Base-by-base conservation (phyloP, 805 yeast genomes). In the Ogataea paradorogensis region DNA sequence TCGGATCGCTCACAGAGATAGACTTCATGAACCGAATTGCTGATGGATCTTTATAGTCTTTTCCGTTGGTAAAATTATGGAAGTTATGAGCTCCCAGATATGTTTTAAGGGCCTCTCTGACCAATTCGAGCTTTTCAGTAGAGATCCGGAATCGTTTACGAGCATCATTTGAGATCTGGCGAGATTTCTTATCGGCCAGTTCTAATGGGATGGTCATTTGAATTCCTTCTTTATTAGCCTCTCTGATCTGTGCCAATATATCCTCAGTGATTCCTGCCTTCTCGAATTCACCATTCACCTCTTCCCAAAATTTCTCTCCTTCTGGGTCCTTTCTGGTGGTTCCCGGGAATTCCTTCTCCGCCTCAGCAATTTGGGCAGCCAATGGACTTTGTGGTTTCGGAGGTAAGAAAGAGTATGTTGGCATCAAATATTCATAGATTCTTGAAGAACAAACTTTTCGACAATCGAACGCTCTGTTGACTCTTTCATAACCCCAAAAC, bases 391-490 rank as follows among this genome's bases (percentile, higher is more conserved):
- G 68, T 5, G 95, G 95, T 56, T 84, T 81, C n/a, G 99, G 97
- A 8, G 95, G 93, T 41, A 93, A 67, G 47, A 93, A 77, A 1
- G 95, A 78, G 61, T 88, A 90, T 0, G 95, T 86, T 29, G 99
- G 99, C 58, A 93, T 73, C 53, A 93, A 65, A 59, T 93, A 93
- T 67, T 93, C 99, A 62, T 93, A 93, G 46, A 95, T 74, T 60
- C 99, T 78, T n/a, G 96, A 88, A 3, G 93, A 82, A 67, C 99
- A 93, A 84, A 89, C 78, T 60, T 87, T 89, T 51, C 98, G 75
- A 64, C 97, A 89, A 62, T 93, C 98, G 62, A 93, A 93, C 0
- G 90, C 78, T 55, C 88, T 86, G 61, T 90, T 90, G 9, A 86
- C 84, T 53, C 98, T 75, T 59, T 82, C 86, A 46, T 82, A 80